Percentiles rank a stretch among this genome's conserved stretches.
Conservation (phyloP, 1,284 basidiomycete species). For the Fistulinella cinereoalba region DNA sequence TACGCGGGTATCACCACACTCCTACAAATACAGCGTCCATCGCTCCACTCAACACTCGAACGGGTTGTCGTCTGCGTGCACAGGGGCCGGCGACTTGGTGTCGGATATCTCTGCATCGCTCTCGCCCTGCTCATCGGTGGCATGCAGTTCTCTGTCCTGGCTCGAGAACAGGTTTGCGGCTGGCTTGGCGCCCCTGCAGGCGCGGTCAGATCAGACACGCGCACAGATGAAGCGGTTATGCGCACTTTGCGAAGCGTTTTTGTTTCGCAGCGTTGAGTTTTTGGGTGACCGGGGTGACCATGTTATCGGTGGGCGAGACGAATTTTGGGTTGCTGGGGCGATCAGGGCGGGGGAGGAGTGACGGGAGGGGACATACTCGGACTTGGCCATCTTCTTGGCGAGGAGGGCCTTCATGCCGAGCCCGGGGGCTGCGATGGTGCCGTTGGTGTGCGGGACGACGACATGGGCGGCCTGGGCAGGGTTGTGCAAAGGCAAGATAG, state of each 20-base stretch:
- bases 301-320: slow-evolving; percentile 88
- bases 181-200: slow-evolving; percentile 53
- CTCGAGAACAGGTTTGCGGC: slow-evolving; percentile 53
- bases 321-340: slow-evolving; percentile 65
- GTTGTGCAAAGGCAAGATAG: slow-evolving; percentile 81
- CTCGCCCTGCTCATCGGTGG: slow-evolving; percentile 39
- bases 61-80: slow-evolving; percentile 57
- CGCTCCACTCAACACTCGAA: slow-evolving; percentile 38
- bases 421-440: slow-evolving; percentile 54
- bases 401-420: slow-evolving; percentile 85
- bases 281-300: slow-evolving; percentile 88
- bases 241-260: slow-evolving; percentile 88
- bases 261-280: slow-evolving; percentile 88
- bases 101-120: slow-evolving; percentile 24
- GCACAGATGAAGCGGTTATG: slow-evolving; percentile 12
- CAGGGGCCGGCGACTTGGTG: slow-evolving; percentile 29
- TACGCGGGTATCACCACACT: slow-evolving; percentile 20
- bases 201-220: slow-evolving; percentile 5
- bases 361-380: slow-evolving; percentile 51
- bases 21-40: slow-evolving; percentile 24
- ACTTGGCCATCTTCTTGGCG: slow-evolving; percentile 85
- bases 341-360: background rate
- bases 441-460: slow-evolving; percentile 63
- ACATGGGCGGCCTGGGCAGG: slow-evolving; percentile 77
- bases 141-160: slow-evolving; percentile 41